Evolutionary conservation across 2,329 filamentous ascomycete species (phyloP).

Genomic region (Nemania sp.): DNA sequence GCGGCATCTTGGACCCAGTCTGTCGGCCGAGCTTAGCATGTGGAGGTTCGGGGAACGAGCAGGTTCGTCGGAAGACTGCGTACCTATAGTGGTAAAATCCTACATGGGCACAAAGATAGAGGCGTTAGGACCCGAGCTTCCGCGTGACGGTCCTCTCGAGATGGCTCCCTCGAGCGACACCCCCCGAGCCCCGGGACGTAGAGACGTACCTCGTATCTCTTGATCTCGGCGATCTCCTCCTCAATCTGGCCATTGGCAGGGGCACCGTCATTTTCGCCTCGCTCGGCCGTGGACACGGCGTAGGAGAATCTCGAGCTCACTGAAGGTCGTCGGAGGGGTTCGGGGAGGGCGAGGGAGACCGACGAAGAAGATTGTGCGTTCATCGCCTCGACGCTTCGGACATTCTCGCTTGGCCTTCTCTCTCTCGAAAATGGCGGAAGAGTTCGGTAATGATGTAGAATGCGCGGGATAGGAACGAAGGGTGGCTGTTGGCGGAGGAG

Average conservation of each 20-base stretch:
- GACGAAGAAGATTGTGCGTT: conserved; percentile 49
- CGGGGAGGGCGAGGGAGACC: conserved; percentile 53
- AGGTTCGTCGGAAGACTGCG: conserved; percentile 36
- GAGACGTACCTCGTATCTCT: conserved; percentile 78
- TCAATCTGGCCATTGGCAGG: conserved; percentile 74
- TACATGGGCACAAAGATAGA: conserved; percentile 35
- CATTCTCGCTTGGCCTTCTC: conserved; percentile 42
- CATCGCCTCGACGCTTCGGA: conserved; percentile 48
- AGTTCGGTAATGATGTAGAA: background rate
- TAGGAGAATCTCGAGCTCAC: conserved; percentile 69
- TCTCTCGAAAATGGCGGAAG: background rate
- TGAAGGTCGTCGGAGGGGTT: conserved; percentile 55
- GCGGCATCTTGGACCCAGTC: conserved; percentile 99
- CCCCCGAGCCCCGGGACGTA: background rate
- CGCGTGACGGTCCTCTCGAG: background rate
- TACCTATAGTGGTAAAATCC: conserved; percentile 95
- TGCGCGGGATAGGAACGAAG: background rate
- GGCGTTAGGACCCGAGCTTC: background rate
- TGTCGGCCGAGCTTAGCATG: conserved; percentile 48
- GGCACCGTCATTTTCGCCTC: conserved; percentile 57
- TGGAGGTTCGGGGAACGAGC: background rate
- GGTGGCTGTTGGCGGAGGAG: background rate
- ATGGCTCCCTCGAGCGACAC: too few relatives aligned
- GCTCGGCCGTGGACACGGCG: conserved; percentile 67
- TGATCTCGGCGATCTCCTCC: conserved; percentile 97